A percentile compares a stretch with the other conserved stretches of the same genome.
Conservation (phyloP, 371 early-diverging fungal genomes). For the Syncephalastrum racemosum region DNA sequence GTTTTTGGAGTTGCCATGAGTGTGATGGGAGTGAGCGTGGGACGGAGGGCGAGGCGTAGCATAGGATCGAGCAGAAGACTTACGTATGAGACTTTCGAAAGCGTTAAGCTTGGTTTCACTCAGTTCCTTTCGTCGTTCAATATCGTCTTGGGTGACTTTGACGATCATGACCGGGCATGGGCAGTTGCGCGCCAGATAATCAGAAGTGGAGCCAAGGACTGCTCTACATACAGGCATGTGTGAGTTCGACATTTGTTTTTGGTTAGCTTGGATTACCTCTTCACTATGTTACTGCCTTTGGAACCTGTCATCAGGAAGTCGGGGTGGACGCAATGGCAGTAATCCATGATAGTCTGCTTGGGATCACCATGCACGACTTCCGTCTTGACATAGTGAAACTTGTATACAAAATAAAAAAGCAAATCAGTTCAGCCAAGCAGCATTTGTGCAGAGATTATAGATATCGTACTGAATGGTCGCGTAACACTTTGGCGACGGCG, state of each 20-base stretch:
- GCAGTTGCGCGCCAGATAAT: slow-evolving; percentile 26
- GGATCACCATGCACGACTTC: slow-evolving; percentile 38
- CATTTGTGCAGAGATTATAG: too few species aligned
- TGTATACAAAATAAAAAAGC: neutral
- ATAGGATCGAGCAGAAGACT: too few species aligned
- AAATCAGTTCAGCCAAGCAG: neutral
- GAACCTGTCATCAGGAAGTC: slow-evolving; percentile 29
- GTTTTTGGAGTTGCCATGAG: too few species aligned
- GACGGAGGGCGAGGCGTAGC: too few species aligned
- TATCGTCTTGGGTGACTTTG: slow-evolving; percentile 29
- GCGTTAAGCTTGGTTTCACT: neutral
- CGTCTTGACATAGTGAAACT: slow-evolving; percentile 32
- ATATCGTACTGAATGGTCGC: slow-evolving; percentile 7
- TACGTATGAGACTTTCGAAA: too few species aligned
- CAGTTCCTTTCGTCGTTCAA: slow-evolving; percentile 23
- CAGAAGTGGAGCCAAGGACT: slow-evolving; percentile 39
- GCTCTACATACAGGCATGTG: slow-evolving; percentile 8
- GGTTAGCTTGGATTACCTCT: slow-evolving; percentile 16
- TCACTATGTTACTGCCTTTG: slow-evolving; percentile 28
- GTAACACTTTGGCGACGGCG: slow-evolving; percentile 9
- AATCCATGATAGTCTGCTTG: slow-evolving; percentile 33
- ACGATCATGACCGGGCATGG: slow-evolving; percentile 37
- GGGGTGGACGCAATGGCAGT: slow-evolving; percentile 30
- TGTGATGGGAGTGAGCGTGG: too few species aligned
- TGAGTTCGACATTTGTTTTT: neutral